Evolutionary conservation across 73 alveolate genomes (phyloP), one percentile per base, ranked within the genome.

Genomic region (Paramecium pentaurelia): DNA sequence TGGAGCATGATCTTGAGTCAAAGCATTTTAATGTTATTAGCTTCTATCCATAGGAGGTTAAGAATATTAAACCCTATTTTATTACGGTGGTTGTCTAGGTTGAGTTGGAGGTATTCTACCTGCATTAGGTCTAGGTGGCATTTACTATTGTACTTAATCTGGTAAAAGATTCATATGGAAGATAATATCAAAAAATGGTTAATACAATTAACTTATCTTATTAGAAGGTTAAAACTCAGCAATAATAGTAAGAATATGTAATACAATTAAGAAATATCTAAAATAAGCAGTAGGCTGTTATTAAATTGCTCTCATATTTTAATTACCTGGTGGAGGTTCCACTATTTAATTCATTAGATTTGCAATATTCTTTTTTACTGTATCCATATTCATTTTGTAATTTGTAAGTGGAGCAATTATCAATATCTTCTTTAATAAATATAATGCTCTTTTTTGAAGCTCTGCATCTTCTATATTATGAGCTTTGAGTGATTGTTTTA

Each of bases 341-440:
- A 16, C 38, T 40, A 80, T 36, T 45, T 11, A 27, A 14, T 49
- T 27, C 37, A 80, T 22, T 1, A 45, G 14, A 9, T 44, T 47
- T 25, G 75, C 91, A 6, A 80, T 47, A 27, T 80, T 40, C 58
- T 80, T 80, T 12, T 80, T 80, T 4, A 80, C 51, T 6, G 91
- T 44, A 9, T 80, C 91, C 75, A 80, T 80, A 49, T 80, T 80
- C 58, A 80, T 45, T 18, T 80, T 80, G 25, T 42, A 27, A 47
- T 45, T 80, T 22, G 91, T 80, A 5, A 80, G 58, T 1, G 91
- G 91, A 47, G 44, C 75, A 9, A 80, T 80, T 25, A 80, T 80
- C 6, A 80, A 25, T 11, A 80, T 49, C 28, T 80, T 80, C 16
- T 80, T 80, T 32, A 80, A 47, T n/a, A 80, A 36, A 80, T 80